Evolutionary conservation across 257 asterid genomes (phyloP).

Genomic region (Gynochthodes officinalis): DNA sequence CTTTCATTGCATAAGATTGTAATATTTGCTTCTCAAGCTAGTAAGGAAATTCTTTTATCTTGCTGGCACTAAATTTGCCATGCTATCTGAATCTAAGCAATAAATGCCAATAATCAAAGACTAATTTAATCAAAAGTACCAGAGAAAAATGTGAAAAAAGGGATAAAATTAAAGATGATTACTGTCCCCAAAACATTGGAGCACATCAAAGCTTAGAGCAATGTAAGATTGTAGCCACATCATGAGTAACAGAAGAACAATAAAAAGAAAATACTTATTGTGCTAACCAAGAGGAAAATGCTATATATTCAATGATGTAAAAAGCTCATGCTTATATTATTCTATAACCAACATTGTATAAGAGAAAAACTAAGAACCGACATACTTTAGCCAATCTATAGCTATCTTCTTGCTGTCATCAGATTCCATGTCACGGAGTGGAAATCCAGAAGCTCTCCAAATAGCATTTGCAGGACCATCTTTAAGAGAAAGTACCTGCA

Average conservation of each 20-base stretch:
- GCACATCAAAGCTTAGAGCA: conserved; percentile 4
- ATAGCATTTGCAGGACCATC: conserved; percentile 64
- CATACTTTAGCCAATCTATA: conserved; percentile 95
- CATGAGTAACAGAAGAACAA: background rate
- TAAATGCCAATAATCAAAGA: background rate
- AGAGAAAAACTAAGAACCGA: background rate
- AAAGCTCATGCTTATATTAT: background rate
- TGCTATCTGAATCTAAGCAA: background rate
- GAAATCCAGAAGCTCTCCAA: conserved; percentile 62
- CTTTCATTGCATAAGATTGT: background rate
- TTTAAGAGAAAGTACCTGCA: conserved; percentile 71
- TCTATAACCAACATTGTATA: background rate
- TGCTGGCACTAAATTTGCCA: background rate
- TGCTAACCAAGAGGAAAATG: background rate
- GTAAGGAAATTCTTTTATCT: background rate
- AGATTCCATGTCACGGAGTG: conserved; percentile 37
- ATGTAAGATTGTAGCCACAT: background rate
- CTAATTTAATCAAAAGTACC: background rate
- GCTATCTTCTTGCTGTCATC: conserved; percentile 42
- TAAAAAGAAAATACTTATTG: background rate
- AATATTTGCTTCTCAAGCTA: background rate
- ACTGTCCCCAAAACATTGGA: background rate
- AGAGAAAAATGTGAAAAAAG: background rate
- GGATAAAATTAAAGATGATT: background rate
- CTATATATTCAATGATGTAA: background rate